Evolutionary conservation across 495 filamentous ascomycete species (phyloP).

Genomic region (Xeromyces bisporus): DNA sequence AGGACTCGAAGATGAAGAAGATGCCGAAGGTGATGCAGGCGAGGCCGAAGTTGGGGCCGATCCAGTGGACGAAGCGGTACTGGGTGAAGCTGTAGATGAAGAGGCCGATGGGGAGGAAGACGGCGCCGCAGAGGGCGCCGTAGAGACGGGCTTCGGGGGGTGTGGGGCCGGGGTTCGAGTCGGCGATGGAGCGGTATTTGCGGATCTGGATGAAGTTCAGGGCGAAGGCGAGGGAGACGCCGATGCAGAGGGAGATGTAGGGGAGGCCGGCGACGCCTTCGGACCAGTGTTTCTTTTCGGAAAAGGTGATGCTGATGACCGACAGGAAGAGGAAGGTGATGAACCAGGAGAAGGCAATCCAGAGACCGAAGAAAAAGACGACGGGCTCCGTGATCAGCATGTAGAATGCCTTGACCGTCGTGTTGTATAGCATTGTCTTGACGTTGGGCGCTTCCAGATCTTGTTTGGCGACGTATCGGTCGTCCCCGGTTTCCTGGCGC

Average conservation of each 20-base stretch:
- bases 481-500: slow-evolving; percentile 41
- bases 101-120: slow-evolving; percentile 55
- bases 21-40: slow-evolving; percentile 26
- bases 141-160: slow-evolving; percentile 36
- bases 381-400: slow-evolving; percentile 60
- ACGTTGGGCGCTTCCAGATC: slow-evolving; percentile 30
- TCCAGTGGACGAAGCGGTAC: slow-evolving; percentile 44
- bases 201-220: slow-evolving; percentile 37
- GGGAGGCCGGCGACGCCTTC: slow-evolving; percentile 52
- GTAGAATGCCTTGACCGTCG: slow-evolving; percentile 39
- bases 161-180: slow-evolving; percentile 39
- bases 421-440: slow-evolving; percentile 23
- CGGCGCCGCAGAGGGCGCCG: slow-evolving; percentile 44
- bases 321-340: slow-evolving; percentile 65
- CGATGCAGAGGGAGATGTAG: slow-evolving; percentile 52
- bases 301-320: slow-evolving; percentile 53
- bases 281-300: slow-evolving; percentile 48
- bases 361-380: slow-evolving; percentile 54
- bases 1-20: slow-evolving; percentile 32
- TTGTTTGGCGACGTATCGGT: slow-evolving; percentile 50
- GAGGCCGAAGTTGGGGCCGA: slow-evolving; percentile 43
- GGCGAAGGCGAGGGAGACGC: slow-evolving; percentile 46
- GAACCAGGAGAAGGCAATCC: slow-evolving; percentile 59
- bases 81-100: slow-evolving; percentile 73
- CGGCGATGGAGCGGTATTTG: slow-evolving; percentile 42